Evolutionary conservation across 495 filamentous ascomycete species (phyloP), one percentile per base, ranked within the genome.

Genomic region (Penicillium parvum): DNA sequence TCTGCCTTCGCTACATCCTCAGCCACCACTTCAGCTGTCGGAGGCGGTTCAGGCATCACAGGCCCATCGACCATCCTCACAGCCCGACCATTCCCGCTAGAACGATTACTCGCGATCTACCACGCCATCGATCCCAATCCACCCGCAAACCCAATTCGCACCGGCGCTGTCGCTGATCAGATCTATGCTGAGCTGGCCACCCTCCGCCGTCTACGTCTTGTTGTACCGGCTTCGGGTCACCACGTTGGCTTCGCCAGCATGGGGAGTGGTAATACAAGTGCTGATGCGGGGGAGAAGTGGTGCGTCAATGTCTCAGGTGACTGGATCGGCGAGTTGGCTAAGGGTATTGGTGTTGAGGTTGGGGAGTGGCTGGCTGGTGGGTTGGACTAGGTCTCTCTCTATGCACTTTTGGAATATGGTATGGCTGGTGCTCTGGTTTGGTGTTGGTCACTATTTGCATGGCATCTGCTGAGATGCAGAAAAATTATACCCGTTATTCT

Each of bases 51-150:
- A 6, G 64, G 61, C 17, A 64, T 74, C 69, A 86, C 50, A 74
- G 85, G 65, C 52, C 91, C 36, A 61, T 95, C 27, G 67, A 86
- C 44, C 69, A 78, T 95, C 4, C 81, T 85, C 9, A 84, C 90
- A 11, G 70, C 70, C 1, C 83, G 89, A 39, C 78, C 88, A 3
- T 98, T 96, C 55, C 78, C 86, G 12, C 66, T 96, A 7, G 92
- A 98, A 68, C 74, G 92, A 3, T 72, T 96, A 64, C 68, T 95
- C 15, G 88, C 91, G 0, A 94, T 98, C 18, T 90, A 91, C 51
- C 81, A 84, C 18, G 82, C 85, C 1, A 82, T 96, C 30, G 66
- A 85, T 23, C 82, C 83, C 1, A 83, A 90, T 43, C 78, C 69
- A 8, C 63, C 79, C 1, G 57, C 71, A 7, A 75, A 74, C 16